Base-by-base conservation (phyloP, 1,139 yeast genomes). In the Maudiozyma humilis region DNA sequence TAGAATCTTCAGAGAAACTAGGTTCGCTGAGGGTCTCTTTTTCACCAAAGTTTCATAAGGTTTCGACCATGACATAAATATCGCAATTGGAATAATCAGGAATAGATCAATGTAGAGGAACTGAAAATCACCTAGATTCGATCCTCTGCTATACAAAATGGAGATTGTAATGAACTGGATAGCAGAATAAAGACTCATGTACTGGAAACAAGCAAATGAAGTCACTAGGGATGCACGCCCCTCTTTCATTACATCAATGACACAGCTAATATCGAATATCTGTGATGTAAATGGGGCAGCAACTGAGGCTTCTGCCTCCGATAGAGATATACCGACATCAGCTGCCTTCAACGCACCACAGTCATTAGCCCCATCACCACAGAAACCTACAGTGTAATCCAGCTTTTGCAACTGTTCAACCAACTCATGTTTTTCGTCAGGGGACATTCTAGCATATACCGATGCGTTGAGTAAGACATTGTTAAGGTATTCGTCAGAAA, bases 271-370 rank as follows among this genome's bases (percentile, higher is more conserved):
- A 54, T 91, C 96, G 66, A 91, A 91, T 1, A 76, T 65, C 41
- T 93, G 74, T 1, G 96, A 86, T 0, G 99, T 93, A 62, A 91
- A 91, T 2, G 99, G 98, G 0, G 98, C 97, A 0, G 98, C 98
- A 17, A 93, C 96, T 4, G 95, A 85, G 0, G 98, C 98, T 62
- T 91, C 99, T 0, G 98, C 98, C 61, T 91, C 98, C 29, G 96
- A 85, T 41, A 91, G 70, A 0, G 97, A 89, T 27, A 93, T 80
- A 17, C 99, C 98, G 38, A 91, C 95, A 66, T 91, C 95, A 0
- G 98, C 97, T 5, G 96, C 96, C 57, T 89, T 91, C 47, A 91
- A 70, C 0, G 99, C 99, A 54, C 98, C 98, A 66, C 97, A 91
- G 62, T 91, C 99, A 64, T 91, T 83, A 2, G 93, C 93, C 53